Base-by-base conservation (phyloP, 805 yeast species). In the Saccharomycopsis vini region DNA sequence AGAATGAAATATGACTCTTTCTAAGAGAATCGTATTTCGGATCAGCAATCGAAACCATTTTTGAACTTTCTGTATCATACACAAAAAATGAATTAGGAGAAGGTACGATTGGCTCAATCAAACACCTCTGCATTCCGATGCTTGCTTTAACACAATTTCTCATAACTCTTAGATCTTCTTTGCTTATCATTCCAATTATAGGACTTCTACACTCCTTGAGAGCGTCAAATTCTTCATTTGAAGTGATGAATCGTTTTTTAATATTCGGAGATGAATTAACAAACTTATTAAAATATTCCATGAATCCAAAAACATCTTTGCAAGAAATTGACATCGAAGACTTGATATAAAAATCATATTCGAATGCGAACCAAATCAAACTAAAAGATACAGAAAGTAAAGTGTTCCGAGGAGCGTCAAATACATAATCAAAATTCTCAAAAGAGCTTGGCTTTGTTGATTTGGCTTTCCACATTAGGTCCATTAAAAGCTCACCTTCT, bases 331-430 rank as follows among this genome's bases (percentile, higher is more conserved):
- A 13, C n/a, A 24, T 5, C 4, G 44, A 23, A 5, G 40, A 35
- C 16, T 35, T 23, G 9, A 43, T 44, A 28, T 44, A 47, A 38
- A 47, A 47, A 28, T 47, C 50, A n/a, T 29, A 20, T 19, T 45
- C 40, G 23, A 41, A 45, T 15, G 35, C 43, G 32, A 30, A 36
- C 48, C 44, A 40, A 22, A 45, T 21, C 4, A 41, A 32, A 30
- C 22, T 41, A 19, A 45, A 32, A 10, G 40, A 19, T 10, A 36
- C 28, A 12, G 29, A 15, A 34, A 40, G 41, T 15, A 41, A 18
- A 9, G 31, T 26, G 12, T 19, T 45, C 3, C 36, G 15, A n/a
- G 30, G 13, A 19, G 12, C 19, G 12, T 39, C 45, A 5, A 19
- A 23, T 19, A 20, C 41, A 31, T 28, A 43, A 24, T 22, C 29